These are phyloP conservation scores for Isoetes taiwanensis DNA, from an alignment of 75 land plant genomes.

Conservation along the genomic window DNA sequence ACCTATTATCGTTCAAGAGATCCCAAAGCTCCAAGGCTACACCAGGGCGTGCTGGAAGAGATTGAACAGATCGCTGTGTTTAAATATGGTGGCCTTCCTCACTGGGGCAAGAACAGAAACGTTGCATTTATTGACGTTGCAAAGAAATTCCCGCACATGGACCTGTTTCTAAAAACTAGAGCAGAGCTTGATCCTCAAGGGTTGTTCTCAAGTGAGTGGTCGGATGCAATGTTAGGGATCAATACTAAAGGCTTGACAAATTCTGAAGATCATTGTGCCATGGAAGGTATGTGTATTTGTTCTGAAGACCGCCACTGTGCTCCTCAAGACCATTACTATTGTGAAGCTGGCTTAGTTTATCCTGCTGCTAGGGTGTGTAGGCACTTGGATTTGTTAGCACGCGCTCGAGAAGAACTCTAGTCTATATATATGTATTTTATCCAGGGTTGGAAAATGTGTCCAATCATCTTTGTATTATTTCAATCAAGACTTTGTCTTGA, in stretches of 20 bases:
- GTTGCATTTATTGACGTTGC: background rate
- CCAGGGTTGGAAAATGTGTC: too few relatives aligned
- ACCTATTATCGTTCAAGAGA: background rate
- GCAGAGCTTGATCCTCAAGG: background rate
- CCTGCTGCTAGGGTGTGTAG: background rate
- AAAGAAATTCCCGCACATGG: background rate
- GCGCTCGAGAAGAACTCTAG: too few relatives aligned
- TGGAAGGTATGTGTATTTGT: background rate
- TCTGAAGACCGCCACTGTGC: background rate
- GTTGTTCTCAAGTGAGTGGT: background rate
- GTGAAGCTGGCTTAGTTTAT: background rate
- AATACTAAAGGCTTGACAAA: background rate
- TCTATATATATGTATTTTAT: too few relatives aligned
- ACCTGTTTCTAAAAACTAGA: background rate
- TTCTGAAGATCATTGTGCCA: background rate
- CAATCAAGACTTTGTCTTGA: too few relatives aligned
- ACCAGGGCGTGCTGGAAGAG: background rate
- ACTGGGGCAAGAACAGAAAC: background rate
- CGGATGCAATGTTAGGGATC: background rate
- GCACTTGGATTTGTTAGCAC: too few relatives aligned
- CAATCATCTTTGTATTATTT: too few relatives aligned
- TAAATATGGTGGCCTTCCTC: background rate
- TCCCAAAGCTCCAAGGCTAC: background rate
- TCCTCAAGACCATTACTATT: background rate
- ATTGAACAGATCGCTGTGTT: background rate